Base-by-base conservation (phyloP, 805 yeast species). In the Candida nitratophila region DNA sequence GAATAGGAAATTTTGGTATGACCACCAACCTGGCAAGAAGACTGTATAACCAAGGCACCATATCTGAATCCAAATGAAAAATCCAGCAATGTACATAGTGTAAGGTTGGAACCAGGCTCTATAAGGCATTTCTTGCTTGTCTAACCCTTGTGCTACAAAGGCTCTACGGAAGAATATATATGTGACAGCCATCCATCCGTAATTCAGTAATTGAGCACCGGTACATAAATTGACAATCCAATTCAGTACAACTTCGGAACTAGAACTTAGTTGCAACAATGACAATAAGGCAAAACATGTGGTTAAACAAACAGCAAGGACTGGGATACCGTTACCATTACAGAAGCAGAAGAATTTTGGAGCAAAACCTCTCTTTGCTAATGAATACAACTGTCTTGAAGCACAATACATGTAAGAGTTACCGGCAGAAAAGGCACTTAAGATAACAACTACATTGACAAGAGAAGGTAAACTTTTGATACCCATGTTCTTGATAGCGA, bases 381-480 rank as follows among this genome's bases (percentile, higher is more conserved):
- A 66, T 3, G 86, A 84, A 56, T 80, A 80, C n/a, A 85, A 66
- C 32, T 59, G 59, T 54, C 76, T 58, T 11, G 88, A 76, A 1
- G 90, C 79, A 46, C 86, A 79, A 57, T 75, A 85, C 19, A 83
- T 75, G 58, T 81, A 81, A 6, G 90, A 83, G 64, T 86, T 86
- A 39, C 93, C 95, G 1, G 95, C 88, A 27, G 88, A 79, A 49
- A 85, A 81, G 0, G 89, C 86, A 7, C 88, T 74, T 15, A 85
- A 69, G 44, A 87, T 69, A 40, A 87, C 69, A 32, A 84, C 78
- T 2, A 80, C 91, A 59, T 87, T 87, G 48, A 87, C 85, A 44
- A 87, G 68, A 54, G 81, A 76, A 27, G 93, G 91, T 37, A 86
- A 69, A 0, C 73, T 79, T 32, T 67, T 74, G 46, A 87, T 83